Percentiles rank a stretch among this genome's conserved stretches.
phyloP scores from a whole-genome alignment of 2,329 filamentous ascomycete genomes.

The Epicoccum nigrum region DNA sequence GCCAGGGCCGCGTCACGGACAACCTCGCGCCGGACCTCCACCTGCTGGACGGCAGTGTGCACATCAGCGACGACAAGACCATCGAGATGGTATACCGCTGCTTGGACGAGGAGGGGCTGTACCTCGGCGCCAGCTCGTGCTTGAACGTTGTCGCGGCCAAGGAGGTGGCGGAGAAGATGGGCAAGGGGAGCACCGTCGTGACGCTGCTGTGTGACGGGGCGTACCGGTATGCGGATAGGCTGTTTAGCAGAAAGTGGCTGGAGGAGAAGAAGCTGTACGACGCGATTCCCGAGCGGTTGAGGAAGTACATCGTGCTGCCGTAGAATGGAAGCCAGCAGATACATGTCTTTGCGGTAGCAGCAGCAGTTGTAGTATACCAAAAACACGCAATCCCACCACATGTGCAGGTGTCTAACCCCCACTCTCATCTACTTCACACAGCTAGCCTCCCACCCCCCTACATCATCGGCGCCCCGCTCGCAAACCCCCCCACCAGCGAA shows the following conservation, averaged over 20 bases:
- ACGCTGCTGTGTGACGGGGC: slow-evolving; percentile 95
- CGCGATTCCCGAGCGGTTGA: slow-evolving; percentile 81
- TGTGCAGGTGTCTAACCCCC: slow-evolving; percentile 14
- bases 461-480: slow-evolving; percentile 58
- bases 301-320: slow-evolving; percentile 93
- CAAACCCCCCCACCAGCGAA: slow-evolving; percentile 78
- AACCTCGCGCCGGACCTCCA: slow-evolving; percentile 86
- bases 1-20: slow-evolving; percentile 94
- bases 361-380: no score
- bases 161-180: slow-evolving; percentile 89
- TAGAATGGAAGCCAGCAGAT: slow-evolving; percentile 52
- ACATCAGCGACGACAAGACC: slow-evolving; percentile 89
- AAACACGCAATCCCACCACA: no score
- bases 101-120: slow-evolving; percentile 92
- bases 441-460: slow-evolving; percentile 19
- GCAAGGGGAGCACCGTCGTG: slow-evolving; percentile 87
- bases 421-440: not conserved
- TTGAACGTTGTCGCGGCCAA: slow-evolving; percentile 95
- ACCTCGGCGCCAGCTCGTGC: slow-evolving; percentile 90
- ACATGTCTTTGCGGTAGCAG: no score
- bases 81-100: slow-evolving; percentile 98
- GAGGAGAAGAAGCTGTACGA: slow-evolving; percentile 80
- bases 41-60: slow-evolving; percentile 81
- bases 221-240: slow-evolving; percentile 92
- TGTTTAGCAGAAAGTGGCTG: slow-evolving; percentile 93